phyloP scores from a whole-genome alignment of 2,329 filamentous ascomycete species.

The Cladophialophora psammophila region DNA sequence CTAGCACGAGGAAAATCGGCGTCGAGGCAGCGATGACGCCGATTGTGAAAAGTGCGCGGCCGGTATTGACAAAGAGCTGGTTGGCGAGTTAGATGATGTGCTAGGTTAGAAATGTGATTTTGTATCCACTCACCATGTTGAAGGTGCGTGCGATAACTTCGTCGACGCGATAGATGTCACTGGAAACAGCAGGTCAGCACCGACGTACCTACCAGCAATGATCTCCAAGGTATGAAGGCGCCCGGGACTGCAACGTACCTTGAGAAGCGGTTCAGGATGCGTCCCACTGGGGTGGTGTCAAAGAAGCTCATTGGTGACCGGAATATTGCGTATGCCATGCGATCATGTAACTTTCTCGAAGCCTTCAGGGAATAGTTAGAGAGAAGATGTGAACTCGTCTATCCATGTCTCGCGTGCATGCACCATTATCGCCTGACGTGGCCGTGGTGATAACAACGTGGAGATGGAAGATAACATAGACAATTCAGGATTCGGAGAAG shows the following conservation, averaged over 20 bases:
- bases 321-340: constrained; percentile 98
- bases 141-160: constrained; percentile 95
- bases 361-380: constrained; percentile 60
- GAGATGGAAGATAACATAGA: neutral
- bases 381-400: constrained; percentile 21
- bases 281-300: constrained; percentile 93
- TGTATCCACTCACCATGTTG: constrained; percentile 75
- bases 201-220: neutral
- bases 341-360: constrained; percentile 92
- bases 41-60: constrained; percentile 81
- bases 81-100: constrained; percentile 33
- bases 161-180: constrained; percentile 72
- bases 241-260: constrained; percentile 62
- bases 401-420: constrained; percentile 15
- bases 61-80: constrained; percentile 74
- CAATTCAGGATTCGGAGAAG: neutral
- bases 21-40: constrained; percentile 82
- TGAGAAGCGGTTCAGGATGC: constrained; percentile 95
- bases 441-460: neutral
- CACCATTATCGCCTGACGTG: constrained; percentile 8
- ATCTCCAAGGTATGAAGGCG: constrained; percentile 1
- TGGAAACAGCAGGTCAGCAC: constrained; percentile 36
- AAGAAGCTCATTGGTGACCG: constrained; percentile 98
- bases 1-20: constrained; percentile 79
- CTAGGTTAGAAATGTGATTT: neutral